Evolutionary conservation across 2,329 filamentous ascomycete genomes (phyloP).

Genomic region (Ilyonectria mors-panacis): DNA sequence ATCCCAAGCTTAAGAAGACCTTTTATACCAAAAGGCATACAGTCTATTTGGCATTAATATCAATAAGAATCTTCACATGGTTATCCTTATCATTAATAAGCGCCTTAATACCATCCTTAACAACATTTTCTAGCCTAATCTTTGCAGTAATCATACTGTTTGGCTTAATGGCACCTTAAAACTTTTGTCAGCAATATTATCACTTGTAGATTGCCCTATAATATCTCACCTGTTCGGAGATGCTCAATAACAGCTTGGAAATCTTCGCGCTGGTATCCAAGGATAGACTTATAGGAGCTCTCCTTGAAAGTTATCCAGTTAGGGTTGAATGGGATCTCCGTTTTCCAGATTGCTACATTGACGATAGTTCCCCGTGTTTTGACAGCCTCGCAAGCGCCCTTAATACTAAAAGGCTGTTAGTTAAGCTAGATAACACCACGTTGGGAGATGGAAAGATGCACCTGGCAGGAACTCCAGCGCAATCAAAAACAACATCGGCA

Average conservation of each 20-base stretch:
- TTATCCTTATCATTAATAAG: slow-evolving; percentile 72
- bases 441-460: not conserved
- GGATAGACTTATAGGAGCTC: slow-evolving; percentile 44
- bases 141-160: slow-evolving; percentile 73
- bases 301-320: slow-evolving; percentile 49
- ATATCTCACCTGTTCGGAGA: slow-evolving; percentile 34
- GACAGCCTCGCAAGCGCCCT: slow-evolving; percentile 62
- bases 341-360: slow-evolving; percentile 76
- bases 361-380: slow-evolving; percentile 70
- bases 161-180: slow-evolving; percentile 64
- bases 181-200: slow-evolving; percentile 19
- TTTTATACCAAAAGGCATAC: not conserved
- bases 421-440: accelerated
- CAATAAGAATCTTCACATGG: slow-evolving; percentile 75
- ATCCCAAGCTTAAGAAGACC: too few species aligned
- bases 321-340: slow-evolving; percentile 45
- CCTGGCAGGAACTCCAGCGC: slow-evolving; percentile 66
- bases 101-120: slow-evolving; percentile 70
- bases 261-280: slow-evolving; percentile 55
- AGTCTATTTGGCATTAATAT: slow-evolving; percentile 49
- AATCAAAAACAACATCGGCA: slow-evolving; percentile 73
- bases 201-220: accelerated
- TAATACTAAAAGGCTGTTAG: slow-evolving; percentile 33
- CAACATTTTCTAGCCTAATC: slow-evolving; percentile 68
- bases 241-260: slow-evolving; percentile 71